Evolutionary conservation across 23 red algal genomes (phyloP).

Genomic region (Gracilaria domingensis): DNA sequence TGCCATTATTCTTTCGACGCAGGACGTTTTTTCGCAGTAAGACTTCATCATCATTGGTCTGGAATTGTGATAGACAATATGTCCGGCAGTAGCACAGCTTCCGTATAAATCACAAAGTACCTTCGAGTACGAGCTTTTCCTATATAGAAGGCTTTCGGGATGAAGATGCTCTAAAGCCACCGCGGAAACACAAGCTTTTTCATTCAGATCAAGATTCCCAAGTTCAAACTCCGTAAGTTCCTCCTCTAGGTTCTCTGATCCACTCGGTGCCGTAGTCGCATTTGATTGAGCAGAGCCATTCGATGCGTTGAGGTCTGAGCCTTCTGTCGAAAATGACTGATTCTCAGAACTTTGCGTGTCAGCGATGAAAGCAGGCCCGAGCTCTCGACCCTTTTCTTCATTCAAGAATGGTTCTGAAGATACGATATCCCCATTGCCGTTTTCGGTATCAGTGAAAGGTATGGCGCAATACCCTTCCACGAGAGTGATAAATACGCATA

Average conservation of each 20-base stretch:
- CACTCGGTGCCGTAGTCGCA: background rate
- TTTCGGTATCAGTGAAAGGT: no score
- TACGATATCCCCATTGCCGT: no score
- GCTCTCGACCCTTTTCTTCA: background rate
- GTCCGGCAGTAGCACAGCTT: constrained; percentile 6
- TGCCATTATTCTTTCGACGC: no score
- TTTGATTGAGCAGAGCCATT: background rate
- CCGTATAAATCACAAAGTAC: constrained; percentile 22
- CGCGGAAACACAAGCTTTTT: background rate
- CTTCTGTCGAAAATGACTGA: background rate
- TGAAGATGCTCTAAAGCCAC: constrained; percentile 8
- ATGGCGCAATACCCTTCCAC: background rate
- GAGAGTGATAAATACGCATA: background rate
- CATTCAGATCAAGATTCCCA: background rate
- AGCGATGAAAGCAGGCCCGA: no score
- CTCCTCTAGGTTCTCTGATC: background rate
- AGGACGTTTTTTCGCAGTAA: no score
- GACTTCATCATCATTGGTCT: no score
- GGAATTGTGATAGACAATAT: background rate
- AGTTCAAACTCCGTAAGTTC: background rate
- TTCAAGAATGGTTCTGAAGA: no score
- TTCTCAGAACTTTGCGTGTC: background rate
- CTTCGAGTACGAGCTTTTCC: background rate
- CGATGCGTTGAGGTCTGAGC: background rate
- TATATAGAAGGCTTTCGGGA: background rate